These are phyloP conservation scores for Verticillium nonalfalfae DNA, from an alignment of 2,329 filamentous ascomycete species.

Conservation along the genomic window DNA sequence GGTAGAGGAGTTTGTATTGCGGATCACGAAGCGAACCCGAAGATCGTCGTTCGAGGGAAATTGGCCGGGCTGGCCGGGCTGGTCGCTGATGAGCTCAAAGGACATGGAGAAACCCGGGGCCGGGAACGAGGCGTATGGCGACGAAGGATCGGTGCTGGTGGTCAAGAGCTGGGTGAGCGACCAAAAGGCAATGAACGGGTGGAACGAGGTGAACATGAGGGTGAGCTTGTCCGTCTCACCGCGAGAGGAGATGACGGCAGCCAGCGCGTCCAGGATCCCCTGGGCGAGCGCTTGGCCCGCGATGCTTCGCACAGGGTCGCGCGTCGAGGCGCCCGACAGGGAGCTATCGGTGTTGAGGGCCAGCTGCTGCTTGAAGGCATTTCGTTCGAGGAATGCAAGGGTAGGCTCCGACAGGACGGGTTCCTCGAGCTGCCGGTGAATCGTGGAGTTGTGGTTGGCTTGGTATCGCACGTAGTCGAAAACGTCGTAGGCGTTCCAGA, in stretches of 20 bases:
- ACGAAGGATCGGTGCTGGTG: slow-evolving; percentile 41
- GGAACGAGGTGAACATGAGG: slow-evolving; percentile 46
- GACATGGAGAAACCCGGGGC: slow-evolving; percentile 69
- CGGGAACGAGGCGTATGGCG: slow-evolving; percentile 34
- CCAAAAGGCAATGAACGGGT: slow-evolving; percentile 51
- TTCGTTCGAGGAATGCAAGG: slow-evolving; percentile 47
- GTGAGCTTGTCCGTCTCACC: slow-evolving; percentile 39
- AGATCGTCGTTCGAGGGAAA: slow-evolving; percentile 31
- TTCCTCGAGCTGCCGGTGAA: slow-evolving; percentile 28
- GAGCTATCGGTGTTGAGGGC: slow-evolving; percentile 47
- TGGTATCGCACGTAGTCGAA: slow-evolving; percentile 52
- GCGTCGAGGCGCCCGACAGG: slow-evolving; percentile 39
- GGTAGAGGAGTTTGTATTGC: slow-evolving; percentile 30
- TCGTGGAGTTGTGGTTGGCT: slow-evolving; percentile 42
- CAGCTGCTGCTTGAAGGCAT: slow-evolving; percentile 66
- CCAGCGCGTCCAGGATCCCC: slow-evolving; percentile 35
- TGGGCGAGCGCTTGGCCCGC: slow-evolving; percentile 45
- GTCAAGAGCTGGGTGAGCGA: slow-evolving; percentile 39
- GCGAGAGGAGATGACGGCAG: slow-evolving; percentile 29
- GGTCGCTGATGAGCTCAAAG: slow-evolving; percentile 55
- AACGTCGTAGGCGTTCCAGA: slow-evolving; percentile 43
- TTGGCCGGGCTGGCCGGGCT: slow-evolving; percentile 12
- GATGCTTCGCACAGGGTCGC: slow-evolving; percentile 39
- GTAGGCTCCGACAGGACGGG: slow-evolving; percentile 25
- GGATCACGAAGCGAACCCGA: slow-evolving; percentile 50